A percentile compares a stretch with the other conserved stretches of the same genome.
These are phyloP conservation scores for Curvularia spicifera DNA, from an alignment of 2,329 filamentous ascomycete species.

Conservation along the genomic window DNA sequence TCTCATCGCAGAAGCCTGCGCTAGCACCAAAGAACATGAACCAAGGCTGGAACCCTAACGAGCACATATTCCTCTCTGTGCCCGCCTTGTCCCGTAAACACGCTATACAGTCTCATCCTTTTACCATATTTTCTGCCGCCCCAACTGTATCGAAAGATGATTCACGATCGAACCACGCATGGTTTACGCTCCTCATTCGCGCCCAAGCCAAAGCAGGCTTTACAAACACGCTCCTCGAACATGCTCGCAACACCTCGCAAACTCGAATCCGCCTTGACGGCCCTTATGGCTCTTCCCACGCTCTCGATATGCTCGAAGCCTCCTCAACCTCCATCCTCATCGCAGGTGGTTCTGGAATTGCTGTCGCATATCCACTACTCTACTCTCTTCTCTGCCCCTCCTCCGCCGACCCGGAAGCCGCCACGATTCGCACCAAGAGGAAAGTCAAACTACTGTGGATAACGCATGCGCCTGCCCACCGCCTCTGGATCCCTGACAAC, in stretches of 20 bases:
- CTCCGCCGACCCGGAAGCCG: constrained; percentile 26
- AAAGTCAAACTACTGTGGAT: constrained; percentile 65
- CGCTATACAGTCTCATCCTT: constrained; percentile 67
- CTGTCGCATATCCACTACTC: constrained; percentile 66
- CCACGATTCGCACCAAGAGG: constrained; percentile 26
- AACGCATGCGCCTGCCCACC: constrained; percentile 60
- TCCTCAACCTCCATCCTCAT: constrained; percentile 62
- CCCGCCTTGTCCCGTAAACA: constrained; percentile 62
- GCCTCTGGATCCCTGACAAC: constrained; percentile 60
- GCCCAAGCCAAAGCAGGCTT: constrained; percentile 62
- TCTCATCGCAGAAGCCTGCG: constrained; percentile 23
- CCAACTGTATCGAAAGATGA: constrained; percentile 53
- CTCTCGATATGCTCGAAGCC: constrained; percentile 60
- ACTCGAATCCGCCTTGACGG: constrained; percentile 65
- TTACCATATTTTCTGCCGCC: constrained; percentile 69
- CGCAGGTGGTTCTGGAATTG: constrained; percentile 69
- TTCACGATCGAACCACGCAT: constrained; percentile 53
- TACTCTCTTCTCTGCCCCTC: constrained; percentile 56
- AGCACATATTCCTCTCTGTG: constrained; percentile 69
- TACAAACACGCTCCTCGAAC: constrained; percentile 60
- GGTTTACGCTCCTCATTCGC: constrained; percentile 65
- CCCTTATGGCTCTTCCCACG: constrained; percentile 66
- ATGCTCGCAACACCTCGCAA: constrained; percentile 56
- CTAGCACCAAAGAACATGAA: constrained; percentile 47
- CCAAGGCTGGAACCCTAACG: constrained; percentile 65